Evolutionary conservation across 331 rosid species (phyloP).

Genomic region (Malus hybrid): DNA sequence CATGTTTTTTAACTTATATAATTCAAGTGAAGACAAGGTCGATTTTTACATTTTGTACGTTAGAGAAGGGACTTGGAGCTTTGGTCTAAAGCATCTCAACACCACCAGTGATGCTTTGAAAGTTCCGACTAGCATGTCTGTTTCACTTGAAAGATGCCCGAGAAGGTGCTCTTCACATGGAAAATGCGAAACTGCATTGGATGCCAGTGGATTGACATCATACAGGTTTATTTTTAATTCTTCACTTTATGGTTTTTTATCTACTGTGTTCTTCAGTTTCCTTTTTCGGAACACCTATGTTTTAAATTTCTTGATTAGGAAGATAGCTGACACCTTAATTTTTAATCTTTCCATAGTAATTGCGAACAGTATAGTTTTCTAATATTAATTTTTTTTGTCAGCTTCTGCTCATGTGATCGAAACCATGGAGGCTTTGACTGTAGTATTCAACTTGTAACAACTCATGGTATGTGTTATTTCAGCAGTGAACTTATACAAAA

Average conservation of each 20-base stretch:
- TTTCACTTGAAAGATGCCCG: constrained; percentile 93
- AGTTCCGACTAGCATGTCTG: constrained; percentile 57
- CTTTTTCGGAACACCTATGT: not conserved
- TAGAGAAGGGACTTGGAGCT: constrained; percentile 92
- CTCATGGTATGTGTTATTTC: constrained; percentile 48
- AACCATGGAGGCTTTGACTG: constrained; percentile 98
- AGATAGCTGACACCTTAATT: not conserved
- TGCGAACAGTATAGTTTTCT: not conserved
- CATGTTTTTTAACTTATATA: constrained; percentile 57
- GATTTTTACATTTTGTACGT: constrained; percentile 72
- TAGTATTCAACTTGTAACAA: constrained; percentile 71
- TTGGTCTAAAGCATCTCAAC: constrained; percentile 59
- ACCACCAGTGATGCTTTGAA: constrained; percentile 26
- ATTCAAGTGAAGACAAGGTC: constrained; percentile 51
- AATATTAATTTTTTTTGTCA: constrained; percentile 22
- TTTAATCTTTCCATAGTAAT: too few relatives aligned
- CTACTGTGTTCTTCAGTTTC: constrained; percentile 5
- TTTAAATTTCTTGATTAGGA: not conserved
- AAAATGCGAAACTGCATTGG: constrained; percentile 53
- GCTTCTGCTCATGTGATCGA: constrained; percentile 91
- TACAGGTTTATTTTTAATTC: constrained; percentile 60
- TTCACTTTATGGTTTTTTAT: not conserved
- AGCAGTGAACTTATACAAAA: constrained; percentile 4
- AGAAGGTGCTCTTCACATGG: constrained; percentile 80
- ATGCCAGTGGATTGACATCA: constrained; percentile 75